These are phyloP conservation scores for Hanseniaspora osmophila DNA, from an alignment of 805 yeast genomes.

Conservation along the genomic window DNA sequence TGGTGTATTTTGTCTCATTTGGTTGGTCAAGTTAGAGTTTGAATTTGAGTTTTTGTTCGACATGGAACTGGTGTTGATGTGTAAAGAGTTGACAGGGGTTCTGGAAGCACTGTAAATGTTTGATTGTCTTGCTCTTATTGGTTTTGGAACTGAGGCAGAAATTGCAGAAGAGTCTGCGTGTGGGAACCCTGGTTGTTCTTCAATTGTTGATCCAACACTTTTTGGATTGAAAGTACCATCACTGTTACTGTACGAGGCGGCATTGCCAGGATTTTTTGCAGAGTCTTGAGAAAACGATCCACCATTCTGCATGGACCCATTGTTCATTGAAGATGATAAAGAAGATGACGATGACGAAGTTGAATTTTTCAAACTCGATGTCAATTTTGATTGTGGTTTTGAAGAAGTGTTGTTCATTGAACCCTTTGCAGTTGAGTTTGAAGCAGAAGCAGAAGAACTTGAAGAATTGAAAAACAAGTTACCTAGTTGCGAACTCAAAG, in stretches of 20 bases:
- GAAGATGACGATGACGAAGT: not conserved
- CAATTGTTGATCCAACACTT: no score
- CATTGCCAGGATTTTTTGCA: no score
- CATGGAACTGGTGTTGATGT: not conserved
- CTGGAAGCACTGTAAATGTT: constrained; percentile 24
- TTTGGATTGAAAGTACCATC: no score
- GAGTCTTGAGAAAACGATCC: no score
- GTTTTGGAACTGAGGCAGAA: constrained; percentile 16
- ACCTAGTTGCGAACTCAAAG: constrained; percentile 23
- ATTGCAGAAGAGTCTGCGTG: no score
- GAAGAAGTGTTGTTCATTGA: not conserved
- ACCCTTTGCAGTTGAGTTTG: constrained; percentile 3
- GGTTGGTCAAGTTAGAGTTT: no score
- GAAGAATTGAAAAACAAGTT: constrained; percentile 20
- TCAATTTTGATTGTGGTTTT: constrained; percentile 2
- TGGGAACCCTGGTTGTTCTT: no score
- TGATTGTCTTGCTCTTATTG: constrained; percentile 22
- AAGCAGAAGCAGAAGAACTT: constrained; percentile 7
- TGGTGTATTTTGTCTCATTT: no score
- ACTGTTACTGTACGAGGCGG: no score
- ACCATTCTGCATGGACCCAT: no score
- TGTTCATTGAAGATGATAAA: no score
- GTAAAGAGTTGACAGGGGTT: constrained; percentile 17
- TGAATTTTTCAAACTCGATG: constrained; percentile 3
- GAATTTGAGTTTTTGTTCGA: not conserved